phyloP scores from a whole-genome alignment of 495 filamentous ascomycete species.

The Niebla homalea region DNA sequence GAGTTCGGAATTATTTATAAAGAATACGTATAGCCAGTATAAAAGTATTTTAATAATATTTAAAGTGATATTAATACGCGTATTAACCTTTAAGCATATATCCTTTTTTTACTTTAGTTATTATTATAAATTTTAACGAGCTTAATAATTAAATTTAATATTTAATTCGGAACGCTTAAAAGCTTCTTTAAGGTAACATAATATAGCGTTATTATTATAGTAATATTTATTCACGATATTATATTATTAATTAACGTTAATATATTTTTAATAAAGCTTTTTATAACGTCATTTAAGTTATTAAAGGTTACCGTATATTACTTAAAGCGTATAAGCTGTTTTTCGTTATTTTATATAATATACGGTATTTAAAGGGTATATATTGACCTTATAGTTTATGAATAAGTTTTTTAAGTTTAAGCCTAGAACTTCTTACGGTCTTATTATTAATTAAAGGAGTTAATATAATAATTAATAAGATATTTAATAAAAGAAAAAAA shows the following conservation, averaged over 20 bases:
- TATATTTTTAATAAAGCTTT: constrained; percentile 3
- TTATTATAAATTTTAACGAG: not conserved
- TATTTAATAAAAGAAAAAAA: too few species aligned
- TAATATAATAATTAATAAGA: too few species aligned
- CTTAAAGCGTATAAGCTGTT: not conserved
- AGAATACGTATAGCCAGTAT: not conserved
- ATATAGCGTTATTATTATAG: not conserved
- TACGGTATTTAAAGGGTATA: not conserved
- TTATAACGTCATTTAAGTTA: not conserved
- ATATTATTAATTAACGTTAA: not conserved
- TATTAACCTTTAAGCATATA: not conserved
- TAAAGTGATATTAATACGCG: not conserved
- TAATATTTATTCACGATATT: not conserved
- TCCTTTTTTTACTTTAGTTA: not conserved
- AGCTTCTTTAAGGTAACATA: not conserved
- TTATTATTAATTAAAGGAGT: too few species aligned
- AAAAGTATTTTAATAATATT: not conserved
- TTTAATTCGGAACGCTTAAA: not conserved
- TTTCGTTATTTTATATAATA: not conserved
- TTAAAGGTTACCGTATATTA: not conserved
- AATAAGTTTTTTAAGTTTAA: not conserved
- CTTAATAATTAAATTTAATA: not conserved
- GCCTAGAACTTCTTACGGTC: too few species aligned
- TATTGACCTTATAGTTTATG: not conserved
- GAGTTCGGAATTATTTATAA: too few species aligned